Percentiles rank a stretch among this genome's conserved stretches.
Conservation (phyloP, 345 rosid genomes). For the Xanthoceras sorbifolium region DNA sequence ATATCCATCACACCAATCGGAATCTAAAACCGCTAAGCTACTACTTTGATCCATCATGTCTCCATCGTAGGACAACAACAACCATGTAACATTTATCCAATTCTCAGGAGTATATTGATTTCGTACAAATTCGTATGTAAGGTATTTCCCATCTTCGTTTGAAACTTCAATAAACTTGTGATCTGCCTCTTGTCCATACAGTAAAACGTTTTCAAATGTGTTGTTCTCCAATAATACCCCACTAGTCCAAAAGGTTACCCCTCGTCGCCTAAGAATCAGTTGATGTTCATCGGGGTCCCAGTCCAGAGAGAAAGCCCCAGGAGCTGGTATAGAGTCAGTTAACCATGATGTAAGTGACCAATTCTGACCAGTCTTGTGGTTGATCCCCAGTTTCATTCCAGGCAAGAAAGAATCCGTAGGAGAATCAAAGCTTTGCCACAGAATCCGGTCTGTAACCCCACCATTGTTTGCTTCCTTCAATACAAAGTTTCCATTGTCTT, state of each 20-base stretch:
- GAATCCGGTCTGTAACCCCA: not conserved
- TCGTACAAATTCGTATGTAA: not conserved
- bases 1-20: not conserved
- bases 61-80: not conserved
- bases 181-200: not conserved
- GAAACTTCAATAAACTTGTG: not conserved
- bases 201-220: not conserved
- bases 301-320: conserved; percentile 3
- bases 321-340: not conserved
- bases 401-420: not conserved
- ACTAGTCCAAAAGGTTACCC: not conserved
- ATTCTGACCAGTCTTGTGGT: not conserved
- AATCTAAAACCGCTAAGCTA: not conserved
- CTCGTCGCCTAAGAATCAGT: not conserved
- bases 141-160: not conserved
- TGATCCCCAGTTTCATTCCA: not conserved
- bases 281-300: not conserved
- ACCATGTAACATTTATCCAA: not conserved
- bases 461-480: not conserved
- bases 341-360: conserved; percentile 11
- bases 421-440: conserved; percentile 9
- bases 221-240: not conserved
- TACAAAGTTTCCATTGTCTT: conserved; percentile 11
- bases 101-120: not conserved
- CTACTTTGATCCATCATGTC: not conserved